These are phyloP conservation scores for Pythium monospermum DNA, from an alignment of 352 stramenopile species.

Conservation along the genomic window DNA sequence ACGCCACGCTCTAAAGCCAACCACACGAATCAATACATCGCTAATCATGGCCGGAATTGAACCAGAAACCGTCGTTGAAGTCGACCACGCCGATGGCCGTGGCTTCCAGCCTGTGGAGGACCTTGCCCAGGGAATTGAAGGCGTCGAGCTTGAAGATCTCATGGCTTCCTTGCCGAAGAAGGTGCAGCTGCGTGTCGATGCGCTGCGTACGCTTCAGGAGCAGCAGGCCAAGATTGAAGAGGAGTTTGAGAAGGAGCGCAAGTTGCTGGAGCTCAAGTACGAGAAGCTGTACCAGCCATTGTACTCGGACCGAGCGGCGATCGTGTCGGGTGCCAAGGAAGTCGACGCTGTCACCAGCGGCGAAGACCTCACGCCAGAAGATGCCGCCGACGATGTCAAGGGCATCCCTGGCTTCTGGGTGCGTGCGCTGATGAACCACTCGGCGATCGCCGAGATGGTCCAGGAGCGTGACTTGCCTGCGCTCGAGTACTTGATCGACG, in stretches of 20 bases:
- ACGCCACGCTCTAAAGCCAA: no score
- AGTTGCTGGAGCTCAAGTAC: constrained; percentile 82
- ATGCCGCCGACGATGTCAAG: constrained; percentile 55
- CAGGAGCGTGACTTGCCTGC: constrained; percentile 75
- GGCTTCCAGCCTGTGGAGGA: constrained; percentile 54
- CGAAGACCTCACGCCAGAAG: constrained; percentile 32
- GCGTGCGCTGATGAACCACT: constrained; percentile 83
- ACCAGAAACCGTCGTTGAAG: constrained; percentile 50
- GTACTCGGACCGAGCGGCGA: constrained; percentile 65
- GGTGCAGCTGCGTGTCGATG: constrained; percentile 64
- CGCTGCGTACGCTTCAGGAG: constrained; percentile 71
- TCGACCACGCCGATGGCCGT: constrained; percentile 57
- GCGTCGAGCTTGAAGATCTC: constrained; percentile 46
- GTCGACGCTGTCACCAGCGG: constrained; percentile 46
- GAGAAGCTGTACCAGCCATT: constrained; percentile 86
- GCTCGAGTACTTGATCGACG: constrained; percentile 73
- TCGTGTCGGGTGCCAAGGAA: constrained; percentile 75
- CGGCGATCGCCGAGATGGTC: constrained; percentile 67
- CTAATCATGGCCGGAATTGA: constrained; percentile 25
- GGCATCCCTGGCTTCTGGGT: constrained; percentile 84
- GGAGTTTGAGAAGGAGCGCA: constrained; percentile 83
- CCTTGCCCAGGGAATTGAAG: constrained; percentile 32
- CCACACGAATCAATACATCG: neutral
- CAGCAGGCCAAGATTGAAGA: constrained; percentile 71
- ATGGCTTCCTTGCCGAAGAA: constrained; percentile 61